Evolutionary conservation across 2,329 filamentous ascomycete genomes (phyloP).

Genomic region (Mollisiaceae sp.): DNA sequence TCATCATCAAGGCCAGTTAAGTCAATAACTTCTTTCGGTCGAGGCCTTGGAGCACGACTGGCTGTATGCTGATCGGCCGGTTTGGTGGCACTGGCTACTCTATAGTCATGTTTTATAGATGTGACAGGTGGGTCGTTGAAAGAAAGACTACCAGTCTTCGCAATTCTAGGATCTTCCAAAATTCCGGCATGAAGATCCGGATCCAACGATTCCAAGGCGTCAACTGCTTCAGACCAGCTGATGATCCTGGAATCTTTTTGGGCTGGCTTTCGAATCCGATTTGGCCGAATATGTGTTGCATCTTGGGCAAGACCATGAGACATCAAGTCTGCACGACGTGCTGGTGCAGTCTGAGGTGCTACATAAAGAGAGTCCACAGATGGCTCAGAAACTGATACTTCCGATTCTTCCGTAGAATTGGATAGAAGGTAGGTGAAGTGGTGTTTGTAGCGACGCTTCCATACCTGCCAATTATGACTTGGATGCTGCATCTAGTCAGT

Average conservation of each 20-base stretch:
- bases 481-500: slow-evolving; percentile 29
- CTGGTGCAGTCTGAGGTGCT: not conserved
- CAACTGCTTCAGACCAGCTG: slow-evolving; percentile 41
- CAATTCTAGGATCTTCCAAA: slow-evolving; percentile 31
- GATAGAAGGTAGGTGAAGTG: slow-evolving; percentile 28
- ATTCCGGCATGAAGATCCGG: slow-evolving; percentile 38
- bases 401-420: slow-evolving; percentile 20
- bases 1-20: slow-evolving; percentile 1
- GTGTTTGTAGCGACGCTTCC: slow-evolving; percentile 27
- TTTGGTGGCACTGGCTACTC: not conserved
- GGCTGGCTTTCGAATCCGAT: slow-evolving; percentile 33
- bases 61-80: not conserved
- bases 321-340: not conserved
- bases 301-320: not conserved
- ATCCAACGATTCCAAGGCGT: slow-evolving; percentile 37
- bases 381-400: slow-evolving; percentile 16
- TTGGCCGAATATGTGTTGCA: slow-evolving; percentile 20
- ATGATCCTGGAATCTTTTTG: slow-evolving; percentile 37
- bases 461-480: slow-evolving; percentile 28
- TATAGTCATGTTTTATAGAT: slow-evolving; percentile 5
- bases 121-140: slow-evolving; percentile 7
- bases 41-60: not conserved
- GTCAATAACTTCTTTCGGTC: not conserved
- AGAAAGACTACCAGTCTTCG: slow-evolving; percentile 15
- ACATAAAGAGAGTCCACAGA: slow-evolving; percentile 15